Percentiles rank a stretch among this genome's conserved stretches.
Evolutionary conservation across 192 early-diverging fungal genomes (phyloP).

Genomic region (Backusella tarrabulga): DNA sequence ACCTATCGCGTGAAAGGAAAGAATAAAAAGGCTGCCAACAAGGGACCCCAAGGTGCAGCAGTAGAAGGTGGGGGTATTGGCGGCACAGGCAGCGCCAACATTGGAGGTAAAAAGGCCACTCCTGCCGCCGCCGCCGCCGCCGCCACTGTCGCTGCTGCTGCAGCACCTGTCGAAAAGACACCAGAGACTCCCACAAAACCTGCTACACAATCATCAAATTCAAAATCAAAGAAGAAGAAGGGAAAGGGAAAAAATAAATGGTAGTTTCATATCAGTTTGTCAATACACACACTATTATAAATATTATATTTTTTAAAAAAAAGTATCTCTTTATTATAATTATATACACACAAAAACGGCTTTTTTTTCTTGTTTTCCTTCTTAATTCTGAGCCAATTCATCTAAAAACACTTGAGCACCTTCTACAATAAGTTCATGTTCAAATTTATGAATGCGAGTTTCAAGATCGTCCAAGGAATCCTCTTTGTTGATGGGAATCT

Average conservation of each 20-base stretch:
- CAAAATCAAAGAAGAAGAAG: constrained; percentile 42
- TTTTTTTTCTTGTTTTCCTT: not conserved
- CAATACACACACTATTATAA: not conserved
- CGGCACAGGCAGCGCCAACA: constrained; percentile 71
- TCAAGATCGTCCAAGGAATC: constrained; percentile 86
- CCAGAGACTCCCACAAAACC: constrained; percentile 15
- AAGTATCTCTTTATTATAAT: not conserved
- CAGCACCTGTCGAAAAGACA: constrained; percentile 14
- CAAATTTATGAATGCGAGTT: constrained; percentile 82
- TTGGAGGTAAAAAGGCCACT: constrained; percentile 40
- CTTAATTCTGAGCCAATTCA: constrained; percentile 17
- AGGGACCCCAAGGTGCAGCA: constrained; percentile 62
- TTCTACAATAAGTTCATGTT: constrained; percentile 87
- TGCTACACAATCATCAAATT: constrained; percentile 22
- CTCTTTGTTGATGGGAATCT: constrained; percentile 70
- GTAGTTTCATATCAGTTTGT: not conserved
- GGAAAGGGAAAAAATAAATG: constrained; percentile 43
- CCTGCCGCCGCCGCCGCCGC: not conserved
- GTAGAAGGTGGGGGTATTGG: constrained; percentile 68
- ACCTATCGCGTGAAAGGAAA: constrained; percentile 54
- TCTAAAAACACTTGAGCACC: constrained; percentile 59
- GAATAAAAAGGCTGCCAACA: constrained; percentile 54
- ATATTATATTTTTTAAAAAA: not conserved
- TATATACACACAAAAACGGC: not conserved
- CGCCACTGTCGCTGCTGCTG: not conserved